Evolutionary conservation across 2,329 filamentous ascomycete species (phyloP), one percentile per base, ranked within the genome.

Genomic region (Cladosporium phlei): DNA sequence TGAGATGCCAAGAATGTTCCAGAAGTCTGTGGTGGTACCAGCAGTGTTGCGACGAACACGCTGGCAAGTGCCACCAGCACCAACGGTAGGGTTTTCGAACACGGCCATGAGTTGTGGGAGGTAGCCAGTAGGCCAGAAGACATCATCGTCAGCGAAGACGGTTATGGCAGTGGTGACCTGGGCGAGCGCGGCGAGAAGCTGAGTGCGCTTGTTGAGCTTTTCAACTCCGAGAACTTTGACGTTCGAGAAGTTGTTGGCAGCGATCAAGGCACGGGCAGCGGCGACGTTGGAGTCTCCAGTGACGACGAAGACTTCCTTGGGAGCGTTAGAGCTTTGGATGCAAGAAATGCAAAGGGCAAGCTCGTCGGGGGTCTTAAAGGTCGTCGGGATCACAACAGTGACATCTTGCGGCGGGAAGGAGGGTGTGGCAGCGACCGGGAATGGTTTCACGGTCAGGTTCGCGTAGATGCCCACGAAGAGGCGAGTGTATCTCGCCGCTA

Each of bases 61-160:
- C 61, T 83, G 82, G 55, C 72, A 74, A 5, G 78, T 79, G 1
- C 73, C 78, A 0, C 80, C 79, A 6, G 75, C 65, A 1, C 77
- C 79, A 1, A 82, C 72, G 0, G 52, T 46, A 1, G 54, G 45
- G 24, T 80, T 64, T 37, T 71, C 67, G 52, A 74, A 72, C 38
- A 62, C 56, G 9, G 63, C 61, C 14, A 66, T 50, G 33, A 66
- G 54, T 38, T 59, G 54, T n/a, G 55, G 42, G 12, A 63, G 58
- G 49, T 62, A 65, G 11, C 47, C 33, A 5, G 38, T 34, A 1
- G 59, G 59, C 60, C 63, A 66, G 45, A 64, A 59, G 25, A 66
- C 64, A 45, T 66, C 63, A 43, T 66, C 64, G 43, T 66, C 64
- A 25, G 63, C 61, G 38, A 64, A 63, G 32, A 63, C 57, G 2